Evolutionary conservation across 495 filamentous ascomycete species (phyloP).

Genomic region (Choiromyces venosus): DNA sequence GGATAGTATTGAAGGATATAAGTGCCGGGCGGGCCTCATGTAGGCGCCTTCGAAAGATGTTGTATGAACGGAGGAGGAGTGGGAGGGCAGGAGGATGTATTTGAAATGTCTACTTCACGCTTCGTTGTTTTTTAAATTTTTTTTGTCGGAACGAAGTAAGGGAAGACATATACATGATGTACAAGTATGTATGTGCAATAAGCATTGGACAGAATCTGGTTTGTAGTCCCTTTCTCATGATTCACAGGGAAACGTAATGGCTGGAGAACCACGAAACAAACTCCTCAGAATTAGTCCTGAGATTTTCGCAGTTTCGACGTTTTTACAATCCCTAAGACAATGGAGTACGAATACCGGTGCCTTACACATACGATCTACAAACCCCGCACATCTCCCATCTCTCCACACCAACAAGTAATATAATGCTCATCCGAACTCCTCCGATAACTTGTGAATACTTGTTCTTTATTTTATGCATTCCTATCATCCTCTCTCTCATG

Average conservation of each 20-base stretch:
- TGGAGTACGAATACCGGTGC: neutral
- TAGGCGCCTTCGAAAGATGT: neutral
- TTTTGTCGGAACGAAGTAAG: neutral
- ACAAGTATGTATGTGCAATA: neutral
- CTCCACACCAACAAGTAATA: neutral
- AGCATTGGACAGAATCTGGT: neutral
- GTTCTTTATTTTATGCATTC: neutral
- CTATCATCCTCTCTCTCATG: neutral
- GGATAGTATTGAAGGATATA: neutral
- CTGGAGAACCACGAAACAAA: neutral
- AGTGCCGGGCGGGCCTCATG: neutral
- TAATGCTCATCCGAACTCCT: neutral
- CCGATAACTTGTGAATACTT: neutral
- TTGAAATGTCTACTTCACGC: neutral
- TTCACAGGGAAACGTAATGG: neutral
- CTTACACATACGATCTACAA: neutral
- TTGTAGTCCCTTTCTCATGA: neutral
- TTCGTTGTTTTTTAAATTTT: neutral
- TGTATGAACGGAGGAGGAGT: neutral
- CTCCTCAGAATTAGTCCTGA: neutral
- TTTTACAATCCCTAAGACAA: neutral
- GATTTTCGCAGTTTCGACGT: neutral
- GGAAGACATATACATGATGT: neutral
- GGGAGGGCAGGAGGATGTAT: neutral
- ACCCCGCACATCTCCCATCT: neutral